phyloP scores from a whole-genome alignment of 306 rosid species.

The Casuarina cunninghamiana region DNA sequence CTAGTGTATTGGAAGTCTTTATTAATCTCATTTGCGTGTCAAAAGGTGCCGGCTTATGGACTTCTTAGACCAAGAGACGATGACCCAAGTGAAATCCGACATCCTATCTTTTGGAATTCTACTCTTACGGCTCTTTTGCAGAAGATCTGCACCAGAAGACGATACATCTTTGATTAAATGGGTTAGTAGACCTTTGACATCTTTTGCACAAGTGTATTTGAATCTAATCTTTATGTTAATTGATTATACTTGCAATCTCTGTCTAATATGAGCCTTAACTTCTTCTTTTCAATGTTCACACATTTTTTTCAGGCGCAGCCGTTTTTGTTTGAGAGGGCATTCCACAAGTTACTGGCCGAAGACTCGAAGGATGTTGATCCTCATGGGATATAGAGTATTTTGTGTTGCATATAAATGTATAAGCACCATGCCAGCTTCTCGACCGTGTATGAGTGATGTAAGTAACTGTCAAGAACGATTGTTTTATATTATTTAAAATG shows the following conservation, averaged over 20 bases:
- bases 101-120: constrained; percentile 25
- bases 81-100: constrained; percentile 20
- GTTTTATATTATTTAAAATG: too few species aligned
- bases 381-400: constrained; percentile 28
- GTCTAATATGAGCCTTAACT: too few species aligned
- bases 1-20: too few species aligned
- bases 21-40: not conserved
- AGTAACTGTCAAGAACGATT: too few species aligned
- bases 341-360: constrained; percentile 25
- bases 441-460: constrained; percentile 29
- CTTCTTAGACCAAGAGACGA: constrained; percentile 13
- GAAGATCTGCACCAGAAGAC: constrained; percentile 19
- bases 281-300: too few species aligned
- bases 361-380: constrained; percentile 18
- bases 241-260: too few species aligned
- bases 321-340: constrained; percentile 18
- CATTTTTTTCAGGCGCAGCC: constrained; percentile 27
- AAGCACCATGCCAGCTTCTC: constrained; percentile 13
- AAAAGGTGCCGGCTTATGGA: constrained; percentile 18
- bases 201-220: too few species aligned
- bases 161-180: constrained; percentile 20
- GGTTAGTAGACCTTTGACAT: constrained; percentile 14
- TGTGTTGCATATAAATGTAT: constrained; percentile 20
- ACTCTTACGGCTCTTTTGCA: constrained; percentile 33
- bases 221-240: too few species aligned